Evolutionary conservation across 2,329 filamentous ascomycete species (phyloP), one percentile per base, ranked within the genome.

Genomic region (Scortechinia acanthostroma): DNA sequence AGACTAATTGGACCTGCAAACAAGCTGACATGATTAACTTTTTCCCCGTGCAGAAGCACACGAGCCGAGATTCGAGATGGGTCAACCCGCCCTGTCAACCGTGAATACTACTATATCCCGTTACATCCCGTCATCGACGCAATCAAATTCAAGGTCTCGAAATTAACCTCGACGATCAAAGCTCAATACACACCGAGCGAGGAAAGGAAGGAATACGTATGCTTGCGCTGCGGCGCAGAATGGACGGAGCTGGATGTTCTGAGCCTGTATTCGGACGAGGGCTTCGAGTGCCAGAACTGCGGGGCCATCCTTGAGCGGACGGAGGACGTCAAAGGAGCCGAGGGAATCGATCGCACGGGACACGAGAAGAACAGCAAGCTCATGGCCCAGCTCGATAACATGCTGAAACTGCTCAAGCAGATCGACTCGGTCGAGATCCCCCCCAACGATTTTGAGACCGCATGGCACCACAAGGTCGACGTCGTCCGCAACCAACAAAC

Each of bases 331-430:
- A 40, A 40, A 19, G 35, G 35, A 10, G 35, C 17, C 10, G 35
- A 40, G 6, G 35, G 35, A 6, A 19, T 40, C 17, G 35, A 40
- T 19, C 35, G 35, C n/a, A 67, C 63, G 1, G 68, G 69, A 10
- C 68, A 71, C 50, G 68, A 71, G 48, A 72, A 71, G 50, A 70
- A 71, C 50, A 66, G 64, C 51, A 66, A 64, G 47, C 57, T 73
- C 4, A 70, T 70, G 64, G 63, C 63, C 14, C 69, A 72, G 48
- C 57, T 72, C 22, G 65, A 68, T 42, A 59, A 59, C 2, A 66
- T 72, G 54, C 55, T 71, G 35, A 66, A 67, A 45, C 54, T 72
- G 35, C 55, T 73, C 40, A 68, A 68, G 53, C 64, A 69, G 48
- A 70, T 73, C 47, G 69, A 73, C 52, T 58, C 61, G 2, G 62